Evolutionary conservation across 2,329 filamentous ascomycete species (phyloP), one percentile per base, ranked within the genome.

Genomic region (Aspergillus sp.): DNA sequence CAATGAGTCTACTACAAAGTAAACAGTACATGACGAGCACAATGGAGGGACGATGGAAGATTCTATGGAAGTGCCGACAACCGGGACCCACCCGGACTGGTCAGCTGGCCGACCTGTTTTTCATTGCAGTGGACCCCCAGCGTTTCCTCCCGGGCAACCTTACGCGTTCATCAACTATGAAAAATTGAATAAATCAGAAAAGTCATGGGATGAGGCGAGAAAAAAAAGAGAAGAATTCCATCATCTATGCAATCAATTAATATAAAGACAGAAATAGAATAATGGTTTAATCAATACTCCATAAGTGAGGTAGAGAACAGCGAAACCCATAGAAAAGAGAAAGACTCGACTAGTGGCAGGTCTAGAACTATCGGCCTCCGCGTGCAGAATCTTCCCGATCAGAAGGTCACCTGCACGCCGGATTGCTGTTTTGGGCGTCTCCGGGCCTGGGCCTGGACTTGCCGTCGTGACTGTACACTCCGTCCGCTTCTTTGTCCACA

Each of bases 321-420:
- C 21, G n/a, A 47, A 25, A 23, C 17, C 40, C 32, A 23, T 32
- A 46, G 43, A 29, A 32, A 19, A 56, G 19, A 43, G 42, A 25
- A 29, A 13, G 34, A 7, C 9, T 45, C 17, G n/a, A 43, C 41
- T 20, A 34, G 40, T 31, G 36, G 38, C 11, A 43, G 44, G 57
- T 60, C 58, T 60, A 60, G 58, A 58, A 52, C 45, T 45, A 42
- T 10, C 44, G 51, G 50, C 55, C 31, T 53, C 58, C 58, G 58
- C 53, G 53, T 60, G 58, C 59, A 62, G 58, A 59, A 50, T 60
- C 56, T 62, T 54, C 55, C 48, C 52, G 54, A 58, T 60, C 59
- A 60, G 56, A 56, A 31, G 57, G 56, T 47, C 56, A 47, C 51
- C 53, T 52, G 53, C 40, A 13, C 40, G 47, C 45, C 57, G 58